Evolutionary conservation across 441 rosid species (phyloP).

Genomic region (Populus trichocarpa): DNA sequence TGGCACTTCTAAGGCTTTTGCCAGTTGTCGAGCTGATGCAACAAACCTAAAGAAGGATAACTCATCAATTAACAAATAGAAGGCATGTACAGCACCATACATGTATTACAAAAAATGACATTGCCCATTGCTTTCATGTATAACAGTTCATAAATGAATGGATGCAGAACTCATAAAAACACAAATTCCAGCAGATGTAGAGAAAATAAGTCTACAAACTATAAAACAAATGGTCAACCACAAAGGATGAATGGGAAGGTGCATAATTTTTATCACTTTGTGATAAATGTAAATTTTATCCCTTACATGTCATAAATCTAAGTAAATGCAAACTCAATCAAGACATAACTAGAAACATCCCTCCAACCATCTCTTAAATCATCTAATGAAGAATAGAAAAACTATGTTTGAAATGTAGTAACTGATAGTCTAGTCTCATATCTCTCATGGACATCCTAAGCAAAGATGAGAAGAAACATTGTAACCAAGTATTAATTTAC

Average conservation of each 20-base stretch:
- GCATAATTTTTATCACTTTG: neutral
- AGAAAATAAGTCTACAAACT: neutral
- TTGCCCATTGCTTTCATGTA: neutral
- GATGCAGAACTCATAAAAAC: neutral
- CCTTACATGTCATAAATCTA: neutral
- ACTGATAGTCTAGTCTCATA: neutral
- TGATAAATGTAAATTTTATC: neutral
- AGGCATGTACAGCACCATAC: neutral
- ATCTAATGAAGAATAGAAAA: neutral
- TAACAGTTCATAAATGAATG: neutral
- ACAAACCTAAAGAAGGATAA: conserved; percentile 65
- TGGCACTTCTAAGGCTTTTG: conserved; percentile 96
- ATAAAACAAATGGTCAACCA: neutral
- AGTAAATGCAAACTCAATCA: neutral
- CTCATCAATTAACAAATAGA: conserved; percentile 16
- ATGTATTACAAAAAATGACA: conserved; percentile 5
- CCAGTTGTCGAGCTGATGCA: conserved; percentile 94
- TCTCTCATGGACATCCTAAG: neutral
- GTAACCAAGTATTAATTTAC: neutral
- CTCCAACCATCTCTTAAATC: neutral
- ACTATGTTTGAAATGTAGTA: neutral
- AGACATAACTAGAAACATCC: neutral
- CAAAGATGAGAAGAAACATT: neutral
- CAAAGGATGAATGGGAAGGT: neutral
- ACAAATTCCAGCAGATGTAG: neutral